Base-by-base conservation (phyloP, 768 basidiomycete genomes). In the Agrocybe pediades region DNA sequence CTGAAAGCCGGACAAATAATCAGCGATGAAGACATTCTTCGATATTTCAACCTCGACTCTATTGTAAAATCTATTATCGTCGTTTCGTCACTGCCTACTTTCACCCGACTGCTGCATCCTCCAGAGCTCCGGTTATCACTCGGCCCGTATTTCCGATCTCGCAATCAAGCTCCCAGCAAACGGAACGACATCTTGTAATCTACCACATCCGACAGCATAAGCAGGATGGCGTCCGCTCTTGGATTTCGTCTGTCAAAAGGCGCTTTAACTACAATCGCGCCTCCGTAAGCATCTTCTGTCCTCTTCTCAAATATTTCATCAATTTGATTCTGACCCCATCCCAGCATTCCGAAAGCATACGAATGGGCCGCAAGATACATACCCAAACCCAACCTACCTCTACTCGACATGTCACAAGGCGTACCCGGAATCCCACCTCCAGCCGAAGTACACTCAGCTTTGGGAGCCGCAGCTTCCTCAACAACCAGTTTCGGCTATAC, bases 361-460 rank as follows among this genome's bases (percentile, higher is more conserved):
- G 71, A 74, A 71, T 88, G 86, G 86, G 80, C 74, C 0, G 57
- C 63, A 19, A 60, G 68, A 11, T 86, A 83, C 65, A 58, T 57
- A 4, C 62, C 76, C 0, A 75, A 77, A 0, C 62, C 72, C 0
- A 62, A 54, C 20, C 72, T 74, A 8, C 84, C 82, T 0, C 69
- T 91, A 2, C 75, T 92, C 65, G 86, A 76, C 60, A 84, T 91
- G 75, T 85, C 86, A 1, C 89, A 92, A 68, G 87, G 92, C 36
- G 83, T 85, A 0, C 92, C 92, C 0, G 85, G 86, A 5, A 74
- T 71, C 0, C 81, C 85, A 0, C 91, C 92, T 0, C 81, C 86
- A 2, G 62, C 70, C 2, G 46, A 63, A 1, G 68, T 91, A 8
- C 76, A 84, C 27, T 62, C 75, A 0, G 77, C 81, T 1, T 64